Conservation (phyloP, 441 rosid genomes). For the Theobroma grandiflorum region DNA sequence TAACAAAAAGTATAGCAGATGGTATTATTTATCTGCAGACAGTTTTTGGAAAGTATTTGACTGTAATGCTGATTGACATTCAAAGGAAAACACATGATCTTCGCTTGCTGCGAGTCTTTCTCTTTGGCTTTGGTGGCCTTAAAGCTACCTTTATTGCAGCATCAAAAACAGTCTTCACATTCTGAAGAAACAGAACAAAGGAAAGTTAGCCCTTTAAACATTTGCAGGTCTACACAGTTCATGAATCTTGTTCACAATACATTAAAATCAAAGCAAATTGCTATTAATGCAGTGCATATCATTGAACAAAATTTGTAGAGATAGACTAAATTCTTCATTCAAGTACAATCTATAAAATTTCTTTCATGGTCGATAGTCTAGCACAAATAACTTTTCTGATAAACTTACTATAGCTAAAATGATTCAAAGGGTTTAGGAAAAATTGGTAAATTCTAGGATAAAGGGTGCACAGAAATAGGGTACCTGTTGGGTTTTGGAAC, state of each 20-base stretch:
- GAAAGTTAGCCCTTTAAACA: not conserved
- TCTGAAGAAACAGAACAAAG: conserved; percentile 43
- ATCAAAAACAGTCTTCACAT: conserved; percentile 89
- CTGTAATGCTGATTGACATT: conserved; percentile 2
- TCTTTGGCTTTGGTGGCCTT: conserved; percentile 79
- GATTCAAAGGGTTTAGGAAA: not conserved
- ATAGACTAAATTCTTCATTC: not conserved
- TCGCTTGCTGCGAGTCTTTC: conserved; percentile 53
- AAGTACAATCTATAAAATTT: not conserved
- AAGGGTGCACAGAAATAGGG: not conserved
- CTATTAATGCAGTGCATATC: too few species aligned
- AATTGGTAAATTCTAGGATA: not conserved
- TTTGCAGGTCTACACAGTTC: not conserved
- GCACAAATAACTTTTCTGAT: not conserved
- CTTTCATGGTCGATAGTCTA: too few species aligned
- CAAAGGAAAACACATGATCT: conserved; percentile 61
- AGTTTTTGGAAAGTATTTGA: not conserved
- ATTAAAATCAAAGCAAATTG: not conserved
- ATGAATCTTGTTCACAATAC: too few species aligned
- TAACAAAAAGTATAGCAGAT: not conserved
- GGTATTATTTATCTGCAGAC: not conserved
- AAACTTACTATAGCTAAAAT: not conserved
- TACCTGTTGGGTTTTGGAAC: conserved; percentile 96
- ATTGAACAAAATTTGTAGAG: too few species aligned
- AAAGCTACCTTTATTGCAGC: conserved; percentile 77